phyloP scores from a whole-genome alignment of 768 basidiomycete genomes.

The Fomitopsis pulvina region DNA sequence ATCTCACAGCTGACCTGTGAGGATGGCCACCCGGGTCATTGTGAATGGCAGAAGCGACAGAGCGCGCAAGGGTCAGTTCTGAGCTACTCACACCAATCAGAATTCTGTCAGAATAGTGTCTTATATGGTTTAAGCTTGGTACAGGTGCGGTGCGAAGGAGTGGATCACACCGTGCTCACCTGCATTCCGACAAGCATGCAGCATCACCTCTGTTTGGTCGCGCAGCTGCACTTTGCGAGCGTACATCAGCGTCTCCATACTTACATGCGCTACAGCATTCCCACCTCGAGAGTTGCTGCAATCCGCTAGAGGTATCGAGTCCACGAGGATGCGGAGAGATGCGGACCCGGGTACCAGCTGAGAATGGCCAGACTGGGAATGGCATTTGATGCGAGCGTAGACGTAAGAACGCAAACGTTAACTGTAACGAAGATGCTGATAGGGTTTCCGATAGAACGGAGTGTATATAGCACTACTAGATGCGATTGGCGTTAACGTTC shows the following conservation, averaged over 20 bases:
- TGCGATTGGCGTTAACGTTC: no score
- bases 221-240: background rate
- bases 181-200: background rate
- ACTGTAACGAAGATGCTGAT: background rate
- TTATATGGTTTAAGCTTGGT: background rate
- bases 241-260: background rate
- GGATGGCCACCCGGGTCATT: slow-evolving; percentile 20
- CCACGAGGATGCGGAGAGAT: no score
- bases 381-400: background rate
- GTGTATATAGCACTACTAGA: no score
- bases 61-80: background rate
- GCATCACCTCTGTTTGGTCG: background rate
- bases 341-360: background rate
- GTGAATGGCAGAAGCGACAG: background rate
- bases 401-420: background rate
- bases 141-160: background rate
- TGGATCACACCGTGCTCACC: background rate
- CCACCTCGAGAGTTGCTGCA: background rate
- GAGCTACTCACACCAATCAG: background rate
- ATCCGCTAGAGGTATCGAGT: background rate
- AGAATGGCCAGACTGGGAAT: background rate
- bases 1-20: slow-evolving; percentile 20
- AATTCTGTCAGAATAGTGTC: background rate
- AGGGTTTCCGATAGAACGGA: background rate
- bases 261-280: background rate